Percentiles rank a stretch among this genome's conserved stretches.
Conservation (phyloP, 805 yeast genomes). For the Wickerhamomyces chaumierensis region DNA sequence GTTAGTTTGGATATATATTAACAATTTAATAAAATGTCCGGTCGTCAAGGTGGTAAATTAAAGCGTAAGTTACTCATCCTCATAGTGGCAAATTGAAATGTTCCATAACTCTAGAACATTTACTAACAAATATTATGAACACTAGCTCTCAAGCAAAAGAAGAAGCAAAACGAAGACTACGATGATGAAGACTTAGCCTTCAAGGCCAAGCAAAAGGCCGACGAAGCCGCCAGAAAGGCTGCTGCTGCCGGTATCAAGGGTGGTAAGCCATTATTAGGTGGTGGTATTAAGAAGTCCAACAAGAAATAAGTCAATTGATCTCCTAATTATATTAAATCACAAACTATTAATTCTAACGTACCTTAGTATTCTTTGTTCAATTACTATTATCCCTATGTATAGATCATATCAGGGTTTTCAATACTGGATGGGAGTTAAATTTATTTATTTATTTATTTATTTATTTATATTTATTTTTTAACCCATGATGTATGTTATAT, state of each 20-base stretch:
- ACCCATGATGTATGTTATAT: too few species aligned
- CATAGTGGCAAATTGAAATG: too few species aligned
- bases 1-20: neutral
- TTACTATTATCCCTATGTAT: too few species aligned
- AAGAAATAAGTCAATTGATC: conserved; percentile 27
- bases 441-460: too few species aligned
- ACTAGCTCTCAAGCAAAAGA: conserved; percentile 46
- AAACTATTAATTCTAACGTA: too few species aligned
- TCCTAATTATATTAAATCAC: neutral
- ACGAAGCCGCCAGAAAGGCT: conserved; percentile 85
- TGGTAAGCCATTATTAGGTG: conserved; percentile 88
- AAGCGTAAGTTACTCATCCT: conserved; percentile 80
- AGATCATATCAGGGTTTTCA: too few species aligned
- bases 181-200: conserved; percentile 88
- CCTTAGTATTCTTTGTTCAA: too few species aligned
- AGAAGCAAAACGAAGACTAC: conserved; percentile 61
- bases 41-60: conserved; percentile 95
- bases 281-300: conserved; percentile 90
- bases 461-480: too few species aligned
- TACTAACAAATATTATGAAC: neutral
- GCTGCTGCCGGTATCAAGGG: conserved; percentile 77
- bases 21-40: conserved; percentile 46
- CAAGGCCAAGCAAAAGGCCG: conserved; percentile 91
- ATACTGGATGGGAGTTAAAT: too few species aligned
- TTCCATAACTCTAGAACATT: too few species aligned